Conservation (phyloP, 441 rosid genomes). For the Omphalea diandra region DNA sequence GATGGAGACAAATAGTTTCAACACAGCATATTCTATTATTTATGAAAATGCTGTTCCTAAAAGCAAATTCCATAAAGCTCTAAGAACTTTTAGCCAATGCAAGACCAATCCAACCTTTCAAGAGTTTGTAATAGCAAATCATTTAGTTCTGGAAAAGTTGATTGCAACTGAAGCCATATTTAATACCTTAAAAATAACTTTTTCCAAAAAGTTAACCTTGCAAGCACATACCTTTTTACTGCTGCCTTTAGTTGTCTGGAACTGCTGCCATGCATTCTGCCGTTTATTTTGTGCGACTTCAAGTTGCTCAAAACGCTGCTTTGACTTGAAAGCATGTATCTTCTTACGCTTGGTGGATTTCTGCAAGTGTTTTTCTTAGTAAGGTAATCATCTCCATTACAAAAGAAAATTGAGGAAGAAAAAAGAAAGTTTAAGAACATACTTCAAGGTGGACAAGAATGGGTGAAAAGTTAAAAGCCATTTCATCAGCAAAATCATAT, state of each 20-base stretch:
- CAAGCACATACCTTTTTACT: conserved; percentile 67
- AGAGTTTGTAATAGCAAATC: background rate
- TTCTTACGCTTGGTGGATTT: conserved; percentile 92
- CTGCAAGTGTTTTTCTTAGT: conserved; percentile 33
- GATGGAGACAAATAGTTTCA: too few species aligned
- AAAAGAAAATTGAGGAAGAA: background rate
- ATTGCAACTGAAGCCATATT: background rate
- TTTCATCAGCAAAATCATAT: background rate
- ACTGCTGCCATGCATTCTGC: conserved; percentile 98
- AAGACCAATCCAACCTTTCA: background rate
- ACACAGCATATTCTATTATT: background rate
- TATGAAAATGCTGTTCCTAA: background rate
- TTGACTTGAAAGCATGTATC: conserved; percentile 97
- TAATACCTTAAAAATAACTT: background rate
- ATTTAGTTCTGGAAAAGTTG: background rate
- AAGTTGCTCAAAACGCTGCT: conserved; percentile 78
- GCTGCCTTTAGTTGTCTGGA: conserved; percentile 95
- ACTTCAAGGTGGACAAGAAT: background rate
- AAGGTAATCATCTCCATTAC: conserved; percentile 4
- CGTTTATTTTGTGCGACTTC: conserved; percentile 89
- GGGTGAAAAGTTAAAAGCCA: too few species aligned
- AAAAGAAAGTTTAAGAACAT: background rate
- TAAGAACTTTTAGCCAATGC: background rate
- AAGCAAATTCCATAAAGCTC: background rate
- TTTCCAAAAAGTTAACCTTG: background rate